Conservation (phyloP, 805 yeast genomes). For the Pichia eremophila region DNA sequence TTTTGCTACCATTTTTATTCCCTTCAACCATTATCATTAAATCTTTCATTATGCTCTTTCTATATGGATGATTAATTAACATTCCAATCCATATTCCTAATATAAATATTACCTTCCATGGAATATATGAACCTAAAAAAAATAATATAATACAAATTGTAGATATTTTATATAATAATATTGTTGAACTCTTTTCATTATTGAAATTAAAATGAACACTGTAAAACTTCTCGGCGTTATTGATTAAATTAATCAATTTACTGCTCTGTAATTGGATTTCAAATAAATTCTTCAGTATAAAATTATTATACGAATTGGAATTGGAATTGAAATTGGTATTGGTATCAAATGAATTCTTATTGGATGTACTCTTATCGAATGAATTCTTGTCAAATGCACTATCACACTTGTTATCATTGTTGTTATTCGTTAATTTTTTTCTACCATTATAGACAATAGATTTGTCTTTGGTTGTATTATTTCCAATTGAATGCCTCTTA, state of each 20-base stretch:
- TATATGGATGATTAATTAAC: constrained; percentile 49
- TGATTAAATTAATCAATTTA: constrained; percentile 39
- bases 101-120: constrained; percentile 56
- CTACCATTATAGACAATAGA: too few relatives aligned
- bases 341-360: too few relatives aligned
- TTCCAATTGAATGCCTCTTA: too few relatives aligned
- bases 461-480: too few relatives aligned
- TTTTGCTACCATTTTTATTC: not conserved
- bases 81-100: constrained; percentile 48
- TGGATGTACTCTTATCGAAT: too few relatives aligned
- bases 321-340: too few relatives aligned
- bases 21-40: not conserved
- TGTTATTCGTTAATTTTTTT: too few relatives aligned
- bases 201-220: constrained; percentile 52
- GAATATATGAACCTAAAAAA: constrained; percentile 41
- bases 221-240: constrained; percentile 49
- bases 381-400: too few relatives aligned
- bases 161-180: constrained; percentile 38
- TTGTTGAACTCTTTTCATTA: constrained; percentile 59
- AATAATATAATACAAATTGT: constrained; percentile 33
- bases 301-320: not conserved
- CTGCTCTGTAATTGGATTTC: constrained; percentile 63
- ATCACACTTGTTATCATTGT: too few relatives aligned
- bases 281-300: constrained; percentile 49
- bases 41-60: constrained; percentile 13